Evolutionary conservation across 2,329 filamentous ascomycete species (phyloP), one percentile per base, ranked within the genome.

Genomic region (Xylariaceae sp.): DNA sequence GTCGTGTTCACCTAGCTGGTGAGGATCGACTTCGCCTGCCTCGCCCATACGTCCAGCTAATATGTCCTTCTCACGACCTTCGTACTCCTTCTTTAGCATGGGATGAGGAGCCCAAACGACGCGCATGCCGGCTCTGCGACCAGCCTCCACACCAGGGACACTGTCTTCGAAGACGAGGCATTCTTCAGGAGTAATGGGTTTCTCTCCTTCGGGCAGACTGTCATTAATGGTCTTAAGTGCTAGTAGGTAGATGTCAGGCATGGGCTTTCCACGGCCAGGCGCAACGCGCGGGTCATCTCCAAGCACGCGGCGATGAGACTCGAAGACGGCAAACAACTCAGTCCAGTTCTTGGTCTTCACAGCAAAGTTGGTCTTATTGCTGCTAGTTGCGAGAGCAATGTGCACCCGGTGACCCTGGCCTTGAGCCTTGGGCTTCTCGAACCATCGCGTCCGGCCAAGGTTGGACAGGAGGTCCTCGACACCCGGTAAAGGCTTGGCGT

Each of bases 131-230:
- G 94, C 94, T 65, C 94, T 84, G 56, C 94, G 80, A 3, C 92
- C 94, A 1, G 91, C 86, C 76, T 99, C 94, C 2, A 97, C 91
- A 3, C 94, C 94, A 0, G 92, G 90, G 1, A 97, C 92, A 51
- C 88, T 90, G 74, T 99, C 94, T 76, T 99, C 94, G 69, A 99
- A 97, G 0, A 97, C 94, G 13, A 99, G 80, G 72, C 94, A 97
- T 74, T 97, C 93, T 66, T 89, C 88, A 0, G 92, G 91, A 56
- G 72, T 79, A 63, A 99, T 87, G 60, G 82, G 77, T 64, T 81
- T 77, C 55, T 88, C 86, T 45, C 84, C 85, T 2, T 80, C 75
- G 0, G 79, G 77, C 5, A 95, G 78, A 13, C 85, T 84, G 49
- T 84, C 83, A 74, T 99, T 99, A 72, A 99, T 88, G 2, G 87